phyloP scores from a whole-genome alignment of 2,329 filamentous ascomycete species.

The Ceratocystis colombiana region DNA sequence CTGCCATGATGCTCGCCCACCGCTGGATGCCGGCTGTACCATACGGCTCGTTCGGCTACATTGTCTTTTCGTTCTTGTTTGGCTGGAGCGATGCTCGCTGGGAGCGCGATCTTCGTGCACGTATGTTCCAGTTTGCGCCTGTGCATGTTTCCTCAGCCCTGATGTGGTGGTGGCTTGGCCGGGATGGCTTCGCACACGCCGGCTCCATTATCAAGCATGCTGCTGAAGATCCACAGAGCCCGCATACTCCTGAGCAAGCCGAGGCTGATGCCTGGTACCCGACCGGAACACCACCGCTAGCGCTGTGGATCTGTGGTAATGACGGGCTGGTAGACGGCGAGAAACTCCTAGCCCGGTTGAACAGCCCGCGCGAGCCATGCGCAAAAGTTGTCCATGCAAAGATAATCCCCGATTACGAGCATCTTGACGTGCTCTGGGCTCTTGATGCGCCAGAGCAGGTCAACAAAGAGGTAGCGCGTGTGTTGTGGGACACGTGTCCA shows the following conservation, averaged over 20 bases:
- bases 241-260: conserved; percentile 26
- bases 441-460: conserved; percentile 79
- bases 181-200: conserved; percentile 68
- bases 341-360: conserved; percentile 62
- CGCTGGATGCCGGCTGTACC: conserved; percentile 50
- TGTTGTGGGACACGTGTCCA: conserved; percentile 69
- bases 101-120: conserved; percentile 67
- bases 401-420: conserved; percentile 78
- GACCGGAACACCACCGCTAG: conserved; percentile 65
- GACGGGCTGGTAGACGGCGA: conserved; percentile 78
- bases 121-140: conserved; percentile 86
- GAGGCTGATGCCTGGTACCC: conserved; percentile 61
- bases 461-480: conserved; percentile 66
- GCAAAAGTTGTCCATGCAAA: conserved; percentile 72
- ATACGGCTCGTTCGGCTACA: conserved; percentile 77
- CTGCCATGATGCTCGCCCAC: conserved; percentile 84
- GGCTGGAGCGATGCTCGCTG: conserved; percentile 76
- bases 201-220: conserved; percentile 77
- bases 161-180: conserved; percentile 92
- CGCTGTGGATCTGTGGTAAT: conserved; percentile 74
- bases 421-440: conserved; percentile 91
- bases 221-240: conserved; percentile 51
- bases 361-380: conserved; percentile 67
- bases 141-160: conserved; percentile 82
- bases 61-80: conserved; percentile 82